These are phyloP conservation scores for Aspergillus novofumigatus DNA, from an alignment of 2,329 filamentous ascomycete species.

Conservation along the genomic window DNA sequence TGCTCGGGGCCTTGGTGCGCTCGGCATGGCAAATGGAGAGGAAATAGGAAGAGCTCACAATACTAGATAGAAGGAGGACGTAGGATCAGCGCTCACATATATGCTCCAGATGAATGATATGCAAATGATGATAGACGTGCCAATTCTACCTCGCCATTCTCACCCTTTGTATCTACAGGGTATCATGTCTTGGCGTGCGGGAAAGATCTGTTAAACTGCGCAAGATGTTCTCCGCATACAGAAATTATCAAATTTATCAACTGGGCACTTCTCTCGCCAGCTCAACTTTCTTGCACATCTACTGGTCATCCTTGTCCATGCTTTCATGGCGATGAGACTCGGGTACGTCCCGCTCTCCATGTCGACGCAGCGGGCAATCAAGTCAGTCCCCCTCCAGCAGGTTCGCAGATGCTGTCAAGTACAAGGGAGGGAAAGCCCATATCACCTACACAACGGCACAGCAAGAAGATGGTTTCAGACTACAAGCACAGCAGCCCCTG, in stretches of 20 bases:
- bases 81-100: neutral
- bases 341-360: slow-evolving; percentile 14
- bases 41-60: neutral
- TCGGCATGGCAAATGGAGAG: neutral
- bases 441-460: neutral
- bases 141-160: neutral
- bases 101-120: neutral
- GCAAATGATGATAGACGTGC: neutral
- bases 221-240: neutral
- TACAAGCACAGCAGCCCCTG: slow-evolving; percentile 4
- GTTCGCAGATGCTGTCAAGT: slow-evolving; percentile 5
- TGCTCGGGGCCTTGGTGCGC: too few relatives aligned
- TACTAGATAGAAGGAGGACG: neutral
- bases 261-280: neutral
- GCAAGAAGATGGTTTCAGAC: slow-evolving; percentile 16
- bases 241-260: neutral
- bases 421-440: neutral
- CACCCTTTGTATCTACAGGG: neutral
- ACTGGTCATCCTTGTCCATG: slow-evolving; percentile 1
- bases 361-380: slow-evolving; percentile 16
- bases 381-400: slow-evolving; percentile 3
- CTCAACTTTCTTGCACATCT: slow-evolving; percentile 1
- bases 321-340: slow-evolving; percentile 19
- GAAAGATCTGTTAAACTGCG: neutral
- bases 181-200: neutral